Evolutionary conservation across 2,329 filamentous ascomycete genomes (phyloP).

Genomic region (Colletotrichum theobromicola): DNA sequence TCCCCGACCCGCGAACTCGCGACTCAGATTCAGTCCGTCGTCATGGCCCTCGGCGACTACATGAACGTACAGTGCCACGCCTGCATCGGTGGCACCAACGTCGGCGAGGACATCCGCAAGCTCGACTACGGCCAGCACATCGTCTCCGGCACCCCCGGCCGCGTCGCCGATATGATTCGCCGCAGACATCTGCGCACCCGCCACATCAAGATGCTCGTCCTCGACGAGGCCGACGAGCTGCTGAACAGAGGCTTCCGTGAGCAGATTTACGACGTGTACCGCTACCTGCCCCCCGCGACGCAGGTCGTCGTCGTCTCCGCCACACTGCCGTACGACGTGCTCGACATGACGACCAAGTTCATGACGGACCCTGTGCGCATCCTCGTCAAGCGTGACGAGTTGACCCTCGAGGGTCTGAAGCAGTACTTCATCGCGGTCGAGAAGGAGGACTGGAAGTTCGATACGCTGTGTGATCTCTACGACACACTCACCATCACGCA

Average conservation of each 20-base stretch:
- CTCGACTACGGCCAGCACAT: conserved; percentile 98
- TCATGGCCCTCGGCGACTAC: conserved; percentile 99
- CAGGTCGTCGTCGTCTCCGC: conserved; percentile 99
- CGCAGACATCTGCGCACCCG: conserved; percentile 62
- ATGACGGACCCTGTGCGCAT: conserved; percentile 98
- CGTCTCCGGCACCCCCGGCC: conserved; percentile 95
- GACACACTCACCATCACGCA: conserved; percentile 98
- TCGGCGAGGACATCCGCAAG: conserved; percentile 96
- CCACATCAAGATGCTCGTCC: conserved; percentile 69
- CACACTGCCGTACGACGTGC: conserved; percentile 94
- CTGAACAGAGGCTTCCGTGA: conserved; percentile 96
- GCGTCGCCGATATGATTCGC: conserved; percentile 75
- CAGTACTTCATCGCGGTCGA: conserved; percentile 99
- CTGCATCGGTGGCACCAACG: conserved; percentile 97
- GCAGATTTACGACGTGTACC: conserved; percentile 99
- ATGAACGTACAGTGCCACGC: conserved; percentile 99
- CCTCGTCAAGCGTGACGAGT: conserved; percentile 96
- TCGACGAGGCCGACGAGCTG: conserved; percentile 66
- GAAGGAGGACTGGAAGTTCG: conserved; percentile 99
- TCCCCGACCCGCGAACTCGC: conserved; percentile 96
- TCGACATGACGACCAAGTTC: conserved; percentile 99
- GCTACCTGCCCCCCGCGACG: conserved; percentile 92
- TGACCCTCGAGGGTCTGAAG: conserved; percentile 96
- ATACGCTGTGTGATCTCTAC: conserved; percentile 97
- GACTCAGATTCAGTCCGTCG: conserved; percentile 97